phyloP scores from a whole-genome alignment of 305 asterid genomes.

The Fraxinus latifolia region DNA sequence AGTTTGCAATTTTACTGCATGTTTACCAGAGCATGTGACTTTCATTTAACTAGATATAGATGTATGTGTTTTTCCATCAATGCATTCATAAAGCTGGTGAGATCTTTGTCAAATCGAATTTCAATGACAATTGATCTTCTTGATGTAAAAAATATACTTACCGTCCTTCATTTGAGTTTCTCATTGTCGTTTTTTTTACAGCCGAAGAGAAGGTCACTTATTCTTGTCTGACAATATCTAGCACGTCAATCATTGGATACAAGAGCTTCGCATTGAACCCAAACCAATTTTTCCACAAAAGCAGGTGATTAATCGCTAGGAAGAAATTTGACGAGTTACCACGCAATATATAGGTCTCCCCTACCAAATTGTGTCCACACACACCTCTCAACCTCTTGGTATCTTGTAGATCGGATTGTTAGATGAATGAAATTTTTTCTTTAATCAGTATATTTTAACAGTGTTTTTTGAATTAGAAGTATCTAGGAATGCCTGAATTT shows the following conservation, averaged over 20 bases:
- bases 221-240: slow-evolving; percentile 24
- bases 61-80: neutral
- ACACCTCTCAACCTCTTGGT: neutral
- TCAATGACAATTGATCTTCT: neutral
- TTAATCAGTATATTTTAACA: neutral
- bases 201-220: slow-evolving; percentile 38
- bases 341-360: neutral
- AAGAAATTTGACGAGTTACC: neutral
- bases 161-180: neutral
- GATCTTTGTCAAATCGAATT: neutral
- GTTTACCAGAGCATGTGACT: neutral
- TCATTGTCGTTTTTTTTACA: slow-evolving; percentile 18
- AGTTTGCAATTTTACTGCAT: neutral
- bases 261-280: neutral
- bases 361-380: neutral
- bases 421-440: neutral
- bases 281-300: neutral
- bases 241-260: neutral
- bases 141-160: neutral
- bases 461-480: neutral
- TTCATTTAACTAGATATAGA: neutral
- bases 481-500: neutral
- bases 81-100: neutral
- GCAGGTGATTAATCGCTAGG: neutral
- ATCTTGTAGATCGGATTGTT: neutral